Base-by-base conservation (phyloP, 371 early-diverging fungal genomes). In the Nematocida sp. region DNA sequence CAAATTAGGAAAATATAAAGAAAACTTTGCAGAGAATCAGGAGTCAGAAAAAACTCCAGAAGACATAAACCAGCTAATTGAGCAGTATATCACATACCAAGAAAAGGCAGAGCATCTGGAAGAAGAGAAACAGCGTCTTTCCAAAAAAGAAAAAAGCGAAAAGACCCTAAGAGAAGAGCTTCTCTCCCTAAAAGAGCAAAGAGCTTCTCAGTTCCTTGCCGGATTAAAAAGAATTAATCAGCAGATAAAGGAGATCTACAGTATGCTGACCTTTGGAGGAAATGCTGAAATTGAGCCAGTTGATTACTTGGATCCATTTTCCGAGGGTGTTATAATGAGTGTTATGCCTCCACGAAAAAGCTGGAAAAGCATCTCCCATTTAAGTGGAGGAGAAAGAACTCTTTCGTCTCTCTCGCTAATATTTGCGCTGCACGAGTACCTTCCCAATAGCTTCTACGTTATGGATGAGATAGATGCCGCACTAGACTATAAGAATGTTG, bases 401-500 rank as follows among this genome's bases (percentile, higher is more conserved):
- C 85, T 99, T 39, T 90, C 91, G 80, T 95, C 95, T 20, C 86
- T 99, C 39, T 94, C 97, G 0, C 87, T 99, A 39, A 95, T 99
- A 13, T 98, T 98, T 87, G 98, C 99, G 0, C 86, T 99, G 54
- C 99, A 99, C 82, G 94, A 92, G 82, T 97, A 89, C 87, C 93
- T 93, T 78, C 99, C 99, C 1, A 95, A 95, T 9, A 95, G 97
- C 16, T 86, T 99, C 25, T 99, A 99, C 84, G 92, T 98, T 23
- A 96, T 98, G 97, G 99, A 99, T 85, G 99, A 99, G 84, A 97
- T 98, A 78, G 99, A 99, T 83, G 99, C 99, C 0, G 99, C 99
- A 1, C 86, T 99, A 47, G 99, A 99, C 83, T 97, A 94, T 85
- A 89, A 95, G 69, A 99, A 99, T 83, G 98, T 97, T 7, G 92